Conservation (phyloP, 129 eudicot genomes). For the Pulicaria dysenterica region DNA sequence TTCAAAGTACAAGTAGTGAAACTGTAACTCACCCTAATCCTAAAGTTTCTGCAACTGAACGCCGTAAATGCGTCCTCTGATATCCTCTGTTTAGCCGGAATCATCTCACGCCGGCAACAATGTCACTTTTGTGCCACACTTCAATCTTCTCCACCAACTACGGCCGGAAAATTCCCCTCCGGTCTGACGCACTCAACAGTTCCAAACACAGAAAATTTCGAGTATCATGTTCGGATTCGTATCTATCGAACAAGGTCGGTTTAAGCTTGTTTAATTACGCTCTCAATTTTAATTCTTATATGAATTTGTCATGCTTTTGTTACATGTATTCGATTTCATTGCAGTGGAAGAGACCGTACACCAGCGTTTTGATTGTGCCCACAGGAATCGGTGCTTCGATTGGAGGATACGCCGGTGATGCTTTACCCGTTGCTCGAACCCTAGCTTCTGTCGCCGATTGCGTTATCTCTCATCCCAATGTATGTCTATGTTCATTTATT, state of each 20-base stretch:
- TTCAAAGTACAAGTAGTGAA: constrained; percentile 22
- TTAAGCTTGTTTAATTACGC: not conserved
- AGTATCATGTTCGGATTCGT: constrained; percentile 46
- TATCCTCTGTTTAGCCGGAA: constrained; percentile 24
- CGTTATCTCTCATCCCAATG: constrained; percentile 94
- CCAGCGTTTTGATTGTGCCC: constrained; percentile 96
- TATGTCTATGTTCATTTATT: constrained; percentile 33
- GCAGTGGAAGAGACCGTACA: constrained; percentile 75
- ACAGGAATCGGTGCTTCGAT: constrained; percentile 95
- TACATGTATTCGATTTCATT: not conserved
- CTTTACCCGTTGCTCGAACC: constrained; percentile 93
- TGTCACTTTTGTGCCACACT: constrained; percentile 40
- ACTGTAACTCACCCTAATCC: constrained; percentile 23
- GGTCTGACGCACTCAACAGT: not conserved
- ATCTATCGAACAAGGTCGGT: constrained; percentile 43
- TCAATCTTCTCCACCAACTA: constrained; percentile 31
- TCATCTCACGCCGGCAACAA: constrained; percentile 21
- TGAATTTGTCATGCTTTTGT: constrained; percentile 1
- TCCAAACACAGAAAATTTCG: constrained; percentile 24
- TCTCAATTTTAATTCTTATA: not conserved
- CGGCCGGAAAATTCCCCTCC: constrained; percentile 27
- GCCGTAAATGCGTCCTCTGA: not conserved
- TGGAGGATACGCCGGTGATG: constrained; percentile 99
- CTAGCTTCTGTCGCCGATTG: constrained; percentile 92
- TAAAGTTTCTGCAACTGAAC: constrained; percentile 5